Evolutionary conservation across 257 asterid genomes (phyloP).

Genomic region (Cinchona pubescens): DNA sequence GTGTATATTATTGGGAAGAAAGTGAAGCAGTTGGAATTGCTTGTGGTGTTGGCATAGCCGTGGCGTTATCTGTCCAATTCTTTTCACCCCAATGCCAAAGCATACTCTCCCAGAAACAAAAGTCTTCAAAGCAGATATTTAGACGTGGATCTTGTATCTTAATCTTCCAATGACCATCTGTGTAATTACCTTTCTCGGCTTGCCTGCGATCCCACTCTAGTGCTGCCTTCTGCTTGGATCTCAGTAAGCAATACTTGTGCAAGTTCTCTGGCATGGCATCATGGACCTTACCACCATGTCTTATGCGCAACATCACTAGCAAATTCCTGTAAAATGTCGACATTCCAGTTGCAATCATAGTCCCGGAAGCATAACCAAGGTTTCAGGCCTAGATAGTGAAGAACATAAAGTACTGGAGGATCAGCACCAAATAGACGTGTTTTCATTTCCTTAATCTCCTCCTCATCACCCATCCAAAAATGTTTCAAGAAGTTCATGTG

Average conservation of each 20-base stretch:
- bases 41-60: too few species aligned
- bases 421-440: slow-evolving; percentile 65
- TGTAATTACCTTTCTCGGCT: slow-evolving; percentile 76
- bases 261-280: slow-evolving; percentile 88
- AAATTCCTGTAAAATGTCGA: slow-evolving; percentile 56
- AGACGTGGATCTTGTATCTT: slow-evolving; percentile 57
- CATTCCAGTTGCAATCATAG: slow-evolving; percentile 94
- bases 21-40: too few species aligned
- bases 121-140: slow-evolving; percentile 63
- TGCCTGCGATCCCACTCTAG: slow-evolving; percentile 76
- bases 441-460: slow-evolving; percentile 61
- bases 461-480: slow-evolving; percentile 80
- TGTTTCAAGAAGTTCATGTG: slow-evolving; percentile 86
- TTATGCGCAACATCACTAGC: slow-evolving; percentile 81
- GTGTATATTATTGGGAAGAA: background rate
- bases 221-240: slow-evolving; percentile 89
- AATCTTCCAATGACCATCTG: slow-evolving; percentile 81
- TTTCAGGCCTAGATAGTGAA: slow-evolving; percentile 76
- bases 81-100: slow-evolving; percentile 93
- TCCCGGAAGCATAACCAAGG: slow-evolving; percentile 92
- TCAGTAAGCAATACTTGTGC: slow-evolving; percentile 73
- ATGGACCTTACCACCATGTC: slow-evolving; percentile 92
- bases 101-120: slow-evolving; percentile 96
- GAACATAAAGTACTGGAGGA: slow-evolving; percentile 76
- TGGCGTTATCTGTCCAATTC: slow-evolving; percentile 72